Percentiles rank a stretch among this genome's conserved stretches.
Evolutionary conservation across 371 early-diverging fungal genomes (phyloP).

Genomic region (Syncephalis plumigaleata): DNA sequence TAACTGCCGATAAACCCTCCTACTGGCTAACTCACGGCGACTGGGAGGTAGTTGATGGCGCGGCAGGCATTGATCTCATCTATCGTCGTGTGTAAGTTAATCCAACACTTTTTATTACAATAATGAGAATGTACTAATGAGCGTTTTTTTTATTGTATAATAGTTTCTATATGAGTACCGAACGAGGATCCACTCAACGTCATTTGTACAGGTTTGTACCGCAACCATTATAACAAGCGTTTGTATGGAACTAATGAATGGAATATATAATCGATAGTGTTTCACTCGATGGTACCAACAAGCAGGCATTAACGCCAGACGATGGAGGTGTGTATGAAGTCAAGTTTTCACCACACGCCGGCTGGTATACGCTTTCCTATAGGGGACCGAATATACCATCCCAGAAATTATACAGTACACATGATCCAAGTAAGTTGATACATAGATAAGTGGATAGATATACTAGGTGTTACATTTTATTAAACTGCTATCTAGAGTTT

Average conservation of each 20-base stretch:
- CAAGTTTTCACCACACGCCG: conserved; percentile 51
- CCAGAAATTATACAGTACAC: conserved; percentile 40
- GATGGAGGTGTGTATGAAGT: conserved; percentile 47
- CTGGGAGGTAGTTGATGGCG: conserved; percentile 62
- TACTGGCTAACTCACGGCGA: conserved; percentile 66
- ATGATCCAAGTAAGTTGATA: conserved; percentile 12
- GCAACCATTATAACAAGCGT: too few species aligned
- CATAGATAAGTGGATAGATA: not conserved
- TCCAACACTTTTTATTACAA: too few species aligned
- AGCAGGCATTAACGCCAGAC: conserved; percentile 20
- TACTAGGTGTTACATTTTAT: not conserved
- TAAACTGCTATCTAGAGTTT: conserved; percentile 13
- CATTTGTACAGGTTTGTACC: conserved; percentile 35
- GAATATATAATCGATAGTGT: conserved; percentile 13
- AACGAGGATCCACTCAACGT: conserved; percentile 56
- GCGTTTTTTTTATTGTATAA: conserved; percentile 1
- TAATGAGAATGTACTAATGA: not conserved
- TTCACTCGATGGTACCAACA: conserved; percentile 17
- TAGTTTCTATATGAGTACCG: conserved; percentile 49
- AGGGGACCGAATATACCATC: conserved; percentile 81
- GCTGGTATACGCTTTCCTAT: conserved; percentile 58
- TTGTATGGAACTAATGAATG: not conserved
- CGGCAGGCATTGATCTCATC: conserved; percentile 34
- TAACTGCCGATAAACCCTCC: conserved; percentile 21
- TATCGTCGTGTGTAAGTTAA: conserved; percentile 32